phyloP scores from a whole-genome alignment of 2,329 filamentous ascomycete genomes.

The Verticillium isaacii region DNA sequence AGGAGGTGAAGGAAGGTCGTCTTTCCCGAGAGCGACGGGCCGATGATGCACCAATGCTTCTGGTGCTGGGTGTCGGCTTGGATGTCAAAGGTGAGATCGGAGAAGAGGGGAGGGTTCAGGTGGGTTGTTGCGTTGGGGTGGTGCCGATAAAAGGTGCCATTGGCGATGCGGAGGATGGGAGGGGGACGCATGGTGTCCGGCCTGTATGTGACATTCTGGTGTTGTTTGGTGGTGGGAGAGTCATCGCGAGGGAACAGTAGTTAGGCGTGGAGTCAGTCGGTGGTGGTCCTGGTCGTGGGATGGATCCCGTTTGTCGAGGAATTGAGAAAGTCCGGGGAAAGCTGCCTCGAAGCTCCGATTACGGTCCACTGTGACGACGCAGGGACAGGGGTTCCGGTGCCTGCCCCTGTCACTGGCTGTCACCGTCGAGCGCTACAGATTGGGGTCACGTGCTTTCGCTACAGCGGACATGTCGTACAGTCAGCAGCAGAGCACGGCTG shows the following conservation, averaged over 20 bases:
- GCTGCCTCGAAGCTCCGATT: neutral
- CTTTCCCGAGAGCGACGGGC: slow-evolving; percentile 72
- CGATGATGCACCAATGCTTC: slow-evolving; percentile 80
- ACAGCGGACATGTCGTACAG: neutral
- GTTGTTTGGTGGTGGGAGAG: neutral
- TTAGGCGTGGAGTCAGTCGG: neutral
- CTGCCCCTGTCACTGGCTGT: neutral
- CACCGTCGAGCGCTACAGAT: no score
- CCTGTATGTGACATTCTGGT: neutral
- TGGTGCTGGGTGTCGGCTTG: slow-evolving; percentile 43
- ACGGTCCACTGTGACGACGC: neutral
- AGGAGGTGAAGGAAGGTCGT: slow-evolving; percentile 80
- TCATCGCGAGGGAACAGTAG: neutral
- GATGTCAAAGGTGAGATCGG: slow-evolving; percentile 64
- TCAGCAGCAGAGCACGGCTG: neutral
- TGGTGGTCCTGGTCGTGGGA: neutral
- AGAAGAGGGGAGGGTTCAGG: slow-evolving; percentile 70
- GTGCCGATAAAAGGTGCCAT: slow-evolving; percentile 79
- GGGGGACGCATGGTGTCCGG: slow-evolving; percentile 15
- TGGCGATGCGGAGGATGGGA: slow-evolving; percentile 66
- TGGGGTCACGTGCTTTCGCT: slow-evolving; percentile 6
- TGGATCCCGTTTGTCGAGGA: neutral
- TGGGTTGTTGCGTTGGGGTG: slow-evolving; percentile 52
- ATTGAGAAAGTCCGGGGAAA: slow-evolving; percentile 1
- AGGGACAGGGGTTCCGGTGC: neutral